A percentile compares a stretch with the other conserved stretches of the same genome.
These are phyloP conservation scores for Scytalidium lignicola DNA, from an alignment of 2,329 filamentous ascomycete species.

Conservation along the genomic window DNA sequence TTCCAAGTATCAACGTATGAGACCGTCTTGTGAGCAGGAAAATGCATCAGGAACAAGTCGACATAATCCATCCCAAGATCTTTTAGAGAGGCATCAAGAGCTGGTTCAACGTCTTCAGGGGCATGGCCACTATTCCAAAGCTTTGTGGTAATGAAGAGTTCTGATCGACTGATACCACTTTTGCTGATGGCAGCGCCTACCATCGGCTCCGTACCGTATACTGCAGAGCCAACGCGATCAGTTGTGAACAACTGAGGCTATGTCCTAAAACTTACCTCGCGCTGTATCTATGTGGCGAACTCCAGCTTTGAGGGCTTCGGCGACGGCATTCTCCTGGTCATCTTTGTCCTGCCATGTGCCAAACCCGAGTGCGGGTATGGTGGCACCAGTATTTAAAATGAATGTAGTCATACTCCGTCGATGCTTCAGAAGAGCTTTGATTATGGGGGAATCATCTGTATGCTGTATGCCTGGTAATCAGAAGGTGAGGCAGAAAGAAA, in stretches of 20 bases:
- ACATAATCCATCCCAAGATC: constrained; percentile 68
- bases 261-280: constrained; percentile 1
- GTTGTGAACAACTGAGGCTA: too few species aligned
- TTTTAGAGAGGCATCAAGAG: constrained; percentile 65
- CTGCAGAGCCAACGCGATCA: too few species aligned
- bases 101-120: constrained; percentile 46
- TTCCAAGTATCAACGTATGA: constrained; percentile 19
- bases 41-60: constrained; percentile 76
- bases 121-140: constrained; percentile 51
- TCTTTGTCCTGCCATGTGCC: constrained; percentile 41
- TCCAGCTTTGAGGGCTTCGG: constrained; percentile 35
- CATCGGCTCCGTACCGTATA: constrained; percentile 43
- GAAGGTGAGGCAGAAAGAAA: too few species aligned
- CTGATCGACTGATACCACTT: constrained; percentile 37
- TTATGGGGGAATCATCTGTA: too few species aligned
- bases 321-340: constrained; percentile 37
- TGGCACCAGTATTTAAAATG: constrained; percentile 33
- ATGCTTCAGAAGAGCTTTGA: too few species aligned
- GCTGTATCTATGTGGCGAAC: constrained; percentile 16
- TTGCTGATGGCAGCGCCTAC: constrained; percentile 34
- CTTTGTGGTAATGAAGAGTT: constrained; percentile 62
- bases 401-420: too few species aligned
- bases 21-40: neutral
- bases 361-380: constrained; percentile 36
- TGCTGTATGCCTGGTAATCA: too few species aligned